These are phyloP conservation scores for Pulveroboletus sp. DNA, from an alignment of 768 basidiomycete species.

Conservation along the genomic window DNA sequence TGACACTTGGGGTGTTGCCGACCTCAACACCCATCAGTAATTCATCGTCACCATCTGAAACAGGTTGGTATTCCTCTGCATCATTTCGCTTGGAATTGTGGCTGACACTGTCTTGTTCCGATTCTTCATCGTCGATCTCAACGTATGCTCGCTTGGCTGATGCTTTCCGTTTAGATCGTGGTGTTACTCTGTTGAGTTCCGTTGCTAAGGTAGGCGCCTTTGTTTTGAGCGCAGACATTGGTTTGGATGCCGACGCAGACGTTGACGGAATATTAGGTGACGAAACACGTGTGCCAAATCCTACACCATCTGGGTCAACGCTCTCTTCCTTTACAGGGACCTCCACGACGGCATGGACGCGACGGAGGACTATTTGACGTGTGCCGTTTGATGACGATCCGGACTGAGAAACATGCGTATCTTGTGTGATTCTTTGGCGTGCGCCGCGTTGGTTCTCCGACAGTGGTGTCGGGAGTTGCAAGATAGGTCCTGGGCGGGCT, in stretches of 20 bases:
- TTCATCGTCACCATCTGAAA: slow-evolving; percentile 54
- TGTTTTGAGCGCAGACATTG: slow-evolving; percentile 6
- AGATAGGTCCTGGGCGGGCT: slow-evolving; percentile 7
- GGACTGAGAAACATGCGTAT: slow-evolving; percentile 2
- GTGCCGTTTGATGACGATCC: slow-evolving; percentile 10
- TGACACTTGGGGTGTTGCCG: slow-evolving; percentile 8
- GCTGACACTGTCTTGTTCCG: slow-evolving; percentile 15
- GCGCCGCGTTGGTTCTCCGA: slow-evolving; percentile 28
- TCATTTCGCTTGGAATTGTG: slow-evolving; percentile 11
- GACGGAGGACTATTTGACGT: slow-evolving; percentile 46
- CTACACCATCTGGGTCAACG: slow-evolving; percentile 36
- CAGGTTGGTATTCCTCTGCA: slow-evolving; percentile 12
- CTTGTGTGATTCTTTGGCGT: slow-evolving; percentile 21
- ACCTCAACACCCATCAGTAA: slow-evolving; percentile 63
- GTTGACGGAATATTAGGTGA: slow-evolving; percentile 11
- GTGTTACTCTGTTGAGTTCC: not conserved
- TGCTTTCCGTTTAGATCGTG: slow-evolving; percentile 21
- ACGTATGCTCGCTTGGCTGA: slow-evolving; percentile 25
- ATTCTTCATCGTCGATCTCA: slow-evolving; percentile 33
- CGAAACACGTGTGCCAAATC: slow-evolving; percentile 1
- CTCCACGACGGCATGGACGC: slow-evolving; percentile 59
- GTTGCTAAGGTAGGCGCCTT: slow-evolving; percentile 5
- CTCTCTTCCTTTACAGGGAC: slow-evolving; percentile 66
- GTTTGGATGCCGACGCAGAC: slow-evolving; percentile 11
- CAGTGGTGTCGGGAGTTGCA: slow-evolving; percentile 30